Conservation (phyloP, 2,329 filamentous ascomycete species). For the Fusarium dlaminii region DNA sequence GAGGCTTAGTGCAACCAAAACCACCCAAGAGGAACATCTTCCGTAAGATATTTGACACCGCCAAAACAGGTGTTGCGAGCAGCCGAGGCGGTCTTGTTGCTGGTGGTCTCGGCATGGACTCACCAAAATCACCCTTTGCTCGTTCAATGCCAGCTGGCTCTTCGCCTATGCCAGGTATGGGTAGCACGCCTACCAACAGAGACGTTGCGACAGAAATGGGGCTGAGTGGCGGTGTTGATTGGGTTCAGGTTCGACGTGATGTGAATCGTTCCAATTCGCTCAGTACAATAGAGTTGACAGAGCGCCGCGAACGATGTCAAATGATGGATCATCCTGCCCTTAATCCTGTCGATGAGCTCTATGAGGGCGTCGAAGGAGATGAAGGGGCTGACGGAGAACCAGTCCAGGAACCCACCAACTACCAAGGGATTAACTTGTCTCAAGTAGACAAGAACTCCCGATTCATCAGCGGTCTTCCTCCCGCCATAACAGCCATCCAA, state of each 20-base stretch:
- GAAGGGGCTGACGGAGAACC: conserved; percentile 87
- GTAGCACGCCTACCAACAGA: conserved; percentile 50
- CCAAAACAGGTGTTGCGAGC: conserved; percentile 92
- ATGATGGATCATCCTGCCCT: conserved; percentile 93
- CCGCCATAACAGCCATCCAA: conserved; percentile 81
- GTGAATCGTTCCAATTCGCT: conserved; percentile 95
- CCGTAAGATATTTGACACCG: conserved; percentile 93
- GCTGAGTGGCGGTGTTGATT: conserved; percentile 73
- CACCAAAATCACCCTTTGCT: conserved; percentile 54
- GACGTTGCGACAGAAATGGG: conserved; percentile 77
- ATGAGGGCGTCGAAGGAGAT: conserved; percentile 86
- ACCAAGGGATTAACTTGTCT: conserved; percentile 78
- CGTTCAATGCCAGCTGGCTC: conserved; percentile 53
- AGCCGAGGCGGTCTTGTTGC: conserved; percentile 85
- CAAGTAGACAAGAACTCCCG: conserved; percentile 96
- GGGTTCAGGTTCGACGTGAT: conserved; percentile 97
- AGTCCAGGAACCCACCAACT: conserved; percentile 84
- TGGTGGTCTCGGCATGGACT: conserved; percentile 53
- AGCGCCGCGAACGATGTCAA: conserved; percentile 88
- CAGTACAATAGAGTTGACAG: conserved; percentile 85
- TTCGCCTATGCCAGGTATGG: conserved; percentile 56
- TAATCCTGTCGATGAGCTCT: conserved; percentile 88
- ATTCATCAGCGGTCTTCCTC: conserved; percentile 85
- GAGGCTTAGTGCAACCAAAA: conserved; percentile 80
- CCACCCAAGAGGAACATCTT: conserved; percentile 89